Conservation (phyloP, 345 rosid genomes). For the Dipteronia dyeriana region DNA sequence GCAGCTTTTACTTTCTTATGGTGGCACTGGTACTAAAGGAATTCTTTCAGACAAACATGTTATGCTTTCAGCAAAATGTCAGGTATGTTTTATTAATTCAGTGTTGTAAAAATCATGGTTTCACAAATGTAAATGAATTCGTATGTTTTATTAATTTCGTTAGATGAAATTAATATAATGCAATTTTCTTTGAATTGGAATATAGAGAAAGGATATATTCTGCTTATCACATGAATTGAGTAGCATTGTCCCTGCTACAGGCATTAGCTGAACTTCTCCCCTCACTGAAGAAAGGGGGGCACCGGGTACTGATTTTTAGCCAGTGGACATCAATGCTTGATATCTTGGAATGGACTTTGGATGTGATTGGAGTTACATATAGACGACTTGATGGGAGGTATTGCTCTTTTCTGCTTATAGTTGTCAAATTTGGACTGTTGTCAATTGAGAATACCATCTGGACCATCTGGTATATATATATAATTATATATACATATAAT, state of each 20-base stretch:
- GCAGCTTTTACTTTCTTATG: slow-evolving; percentile 73
- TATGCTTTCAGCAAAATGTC: slow-evolving; percentile 92
- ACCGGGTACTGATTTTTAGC: slow-evolving; percentile 88
- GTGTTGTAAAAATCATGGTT: no score
- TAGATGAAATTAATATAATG: neutral
- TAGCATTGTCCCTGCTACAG: slow-evolving; percentile 37
- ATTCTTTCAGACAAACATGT: slow-evolving; percentile 78
- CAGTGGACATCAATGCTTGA: slow-evolving; percentile 99
- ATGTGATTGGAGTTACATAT: slow-evolving; percentile 84
- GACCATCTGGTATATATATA: neutral
- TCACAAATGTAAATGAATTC: slow-evolving; percentile 48
- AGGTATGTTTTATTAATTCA: slow-evolving; percentile 39
- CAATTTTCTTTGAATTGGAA: neutral
- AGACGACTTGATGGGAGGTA: slow-evolving; percentile 95
- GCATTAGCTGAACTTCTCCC: slow-evolving; percentile 86
- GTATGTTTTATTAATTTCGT: slow-evolving; percentile 30
- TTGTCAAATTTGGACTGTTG: neutral
- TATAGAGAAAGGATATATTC: neutral
- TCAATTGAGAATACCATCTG: neutral
- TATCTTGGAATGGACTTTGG: slow-evolving; percentile 93
- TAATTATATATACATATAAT: neutral
- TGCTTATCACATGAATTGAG: neutral
- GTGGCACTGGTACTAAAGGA: slow-evolving; percentile 57
- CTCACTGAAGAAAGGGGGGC: slow-evolving; percentile 58
- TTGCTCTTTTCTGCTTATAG: neutral